Evolutionary conservation across 1,284 basidiomycete genomes (phyloP).

Genomic region (Cerrena zonata): DNA sequence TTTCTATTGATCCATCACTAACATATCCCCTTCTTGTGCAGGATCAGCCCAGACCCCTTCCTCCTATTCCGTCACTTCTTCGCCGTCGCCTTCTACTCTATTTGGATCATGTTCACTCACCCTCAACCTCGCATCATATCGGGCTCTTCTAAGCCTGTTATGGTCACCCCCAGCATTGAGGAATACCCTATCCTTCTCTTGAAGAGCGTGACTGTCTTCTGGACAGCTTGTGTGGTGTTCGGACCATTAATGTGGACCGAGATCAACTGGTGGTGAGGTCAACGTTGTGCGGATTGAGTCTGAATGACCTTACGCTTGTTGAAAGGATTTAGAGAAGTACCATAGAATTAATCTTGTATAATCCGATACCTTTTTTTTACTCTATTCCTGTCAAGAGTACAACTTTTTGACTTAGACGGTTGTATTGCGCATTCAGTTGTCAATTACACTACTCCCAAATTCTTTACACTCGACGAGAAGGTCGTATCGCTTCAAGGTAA

Average conservation of each 20-base stretch:
- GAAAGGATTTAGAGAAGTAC: too few species aligned
- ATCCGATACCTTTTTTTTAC: background rate
- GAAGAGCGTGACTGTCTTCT: slow-evolving; percentile 60
- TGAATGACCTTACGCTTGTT: too few species aligned
- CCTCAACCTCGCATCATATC: slow-evolving; percentile 31
- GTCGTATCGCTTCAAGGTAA: too few species aligned
- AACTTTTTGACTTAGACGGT: too few species aligned
- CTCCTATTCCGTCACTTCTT: slow-evolving; percentile 92
- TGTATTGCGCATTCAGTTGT: too few species aligned
- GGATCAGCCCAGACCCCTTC: slow-evolving; percentile 69
- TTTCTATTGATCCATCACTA: background rate
- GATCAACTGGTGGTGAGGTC: slow-evolving; percentile 41
- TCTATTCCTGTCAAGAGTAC: too few species aligned
- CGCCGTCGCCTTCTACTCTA: slow-evolving; percentile 87
- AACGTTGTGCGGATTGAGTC: background rate
- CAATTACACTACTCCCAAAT: too few species aligned
- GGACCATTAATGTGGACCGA: slow-evolving; percentile 85
- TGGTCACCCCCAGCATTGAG: slow-evolving; percentile 40
- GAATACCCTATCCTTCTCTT: slow-evolving; percentile 59
- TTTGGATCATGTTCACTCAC: slow-evolving; percentile 80
- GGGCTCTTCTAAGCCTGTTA: slow-evolving; percentile 22
- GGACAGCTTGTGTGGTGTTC: slow-evolving; percentile 82
- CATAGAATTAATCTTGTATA: too few species aligned
- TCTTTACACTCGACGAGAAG: too few species aligned
- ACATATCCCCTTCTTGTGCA: slow-evolving; percentile 19